A percentile compares a stretch with the other conserved stretches of the same genome.
Conservation (phyloP, 1,139 yeast genomes). For the Debaryomyces coudertii region DNA sequence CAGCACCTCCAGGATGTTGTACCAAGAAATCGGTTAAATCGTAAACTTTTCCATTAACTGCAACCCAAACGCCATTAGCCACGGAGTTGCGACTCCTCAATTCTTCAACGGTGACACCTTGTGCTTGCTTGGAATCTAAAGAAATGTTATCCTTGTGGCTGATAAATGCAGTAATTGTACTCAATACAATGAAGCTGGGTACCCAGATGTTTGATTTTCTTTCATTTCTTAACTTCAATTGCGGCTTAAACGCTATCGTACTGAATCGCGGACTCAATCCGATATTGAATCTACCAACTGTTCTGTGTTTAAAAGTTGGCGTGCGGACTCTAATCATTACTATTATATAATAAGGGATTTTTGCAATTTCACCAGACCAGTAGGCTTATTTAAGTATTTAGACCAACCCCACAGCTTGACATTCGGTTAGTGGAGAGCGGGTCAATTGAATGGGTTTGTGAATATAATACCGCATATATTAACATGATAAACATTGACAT, state of each 20-base stretch:
- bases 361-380: background rate
- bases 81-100: conserved; percentile 17
- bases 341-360: background rate
- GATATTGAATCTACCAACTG: background rate
- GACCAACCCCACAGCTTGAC: background rate
- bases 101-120: conserved; percentile 17
- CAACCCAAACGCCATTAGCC: conserved; percentile 28
- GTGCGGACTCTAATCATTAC: background rate
- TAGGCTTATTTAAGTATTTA: background rate
- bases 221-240: background rate
- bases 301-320: background rate
- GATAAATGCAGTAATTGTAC: background rate
- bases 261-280: background rate
- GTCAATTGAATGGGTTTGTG: background rate
- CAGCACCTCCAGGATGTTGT: conserved; percentile 33
- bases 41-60: conserved; percentile 31
- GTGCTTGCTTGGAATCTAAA: background rate
- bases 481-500: background rate
- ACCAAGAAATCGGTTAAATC: conserved; percentile 30
- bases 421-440: background rate
- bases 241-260: background rate
- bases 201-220: background rate
- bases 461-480: background rate
- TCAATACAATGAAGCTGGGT: background rate
- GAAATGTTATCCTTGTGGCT: background rate